These are phyloP conservation scores for Persicaria tinctoria DNA, from an alignment of 148 eudicot genomes.

Conservation along the genomic window DNA sequence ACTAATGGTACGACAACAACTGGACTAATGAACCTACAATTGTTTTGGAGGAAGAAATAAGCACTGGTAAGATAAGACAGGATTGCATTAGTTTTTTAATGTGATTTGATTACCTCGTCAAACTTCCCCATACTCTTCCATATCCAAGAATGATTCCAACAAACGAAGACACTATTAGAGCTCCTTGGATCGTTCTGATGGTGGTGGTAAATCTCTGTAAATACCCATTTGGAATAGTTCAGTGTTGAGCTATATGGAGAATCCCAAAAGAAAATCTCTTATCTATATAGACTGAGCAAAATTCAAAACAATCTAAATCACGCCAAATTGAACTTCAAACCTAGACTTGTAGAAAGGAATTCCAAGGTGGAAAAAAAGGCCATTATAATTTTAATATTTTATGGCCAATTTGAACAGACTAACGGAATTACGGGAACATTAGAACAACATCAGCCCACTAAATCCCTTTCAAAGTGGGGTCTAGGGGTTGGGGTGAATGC, in stretches of 20 bases:
- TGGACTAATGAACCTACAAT: conserved; percentile 67
- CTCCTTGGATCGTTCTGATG: conserved; percentile 87
- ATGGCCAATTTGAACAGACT: background rate
- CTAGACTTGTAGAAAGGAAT: background rate
- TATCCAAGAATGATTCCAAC: conserved; percentile 77
- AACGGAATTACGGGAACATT: too few relatives aligned
- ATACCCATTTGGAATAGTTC: conserved; percentile 11
- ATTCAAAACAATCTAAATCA: background rate
- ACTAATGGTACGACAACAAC: conserved; percentile 69
- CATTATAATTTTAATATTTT: background rate
- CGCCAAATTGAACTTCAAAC: background rate
- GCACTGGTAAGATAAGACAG: conserved; percentile 2
- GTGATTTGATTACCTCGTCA: conserved; percentile 45
- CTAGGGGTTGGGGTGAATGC: too few relatives aligned
- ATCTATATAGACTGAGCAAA: too few relatives aligned
- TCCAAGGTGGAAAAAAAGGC: background rate
- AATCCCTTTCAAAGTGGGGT: too few relatives aligned
- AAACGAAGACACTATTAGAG: conserved; percentile 79
- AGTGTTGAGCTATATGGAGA: background rate
- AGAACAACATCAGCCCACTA: too few relatives aligned
- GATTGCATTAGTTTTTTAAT: background rate
- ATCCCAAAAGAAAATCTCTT: background rate
- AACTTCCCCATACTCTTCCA: conserved; percentile 62
- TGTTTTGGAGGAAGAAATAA: background rate
- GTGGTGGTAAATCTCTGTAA: conserved; percentile 78